phyloP scores from a whole-genome alignment of 371 early-diverging fungal species.

The Mortierella sp. region DNA sequence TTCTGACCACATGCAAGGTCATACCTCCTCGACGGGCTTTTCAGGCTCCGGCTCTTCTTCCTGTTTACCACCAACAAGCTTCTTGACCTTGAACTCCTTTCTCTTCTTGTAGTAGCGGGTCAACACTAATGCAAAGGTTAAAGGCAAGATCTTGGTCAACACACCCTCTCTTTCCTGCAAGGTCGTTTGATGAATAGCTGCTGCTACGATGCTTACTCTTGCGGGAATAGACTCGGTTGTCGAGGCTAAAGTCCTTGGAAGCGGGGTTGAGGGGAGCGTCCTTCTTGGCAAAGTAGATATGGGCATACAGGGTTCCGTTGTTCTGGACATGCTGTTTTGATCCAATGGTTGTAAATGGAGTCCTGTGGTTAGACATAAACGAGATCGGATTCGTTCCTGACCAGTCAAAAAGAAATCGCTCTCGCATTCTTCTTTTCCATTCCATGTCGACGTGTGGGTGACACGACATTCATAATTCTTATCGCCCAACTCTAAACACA shows the following conservation, averaged over 20 bases:
- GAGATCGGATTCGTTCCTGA: not conserved
- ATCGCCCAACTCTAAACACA: not conserved
- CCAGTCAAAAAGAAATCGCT: not conserved
- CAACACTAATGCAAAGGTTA: constrained; percentile 58
- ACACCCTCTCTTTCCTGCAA: not conserved
- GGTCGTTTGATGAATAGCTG: not conserved
- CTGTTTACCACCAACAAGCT: constrained; percentile 66
- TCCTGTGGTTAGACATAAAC: not conserved
- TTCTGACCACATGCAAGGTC: constrained; percentile 20
- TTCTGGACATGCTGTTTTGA: constrained; percentile 70
- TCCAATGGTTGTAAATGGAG: not conserved
- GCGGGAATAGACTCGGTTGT: constrained; percentile 47
- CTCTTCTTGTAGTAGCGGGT: constrained; percentile 78
- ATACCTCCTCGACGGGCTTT: constrained; percentile 42
- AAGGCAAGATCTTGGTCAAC: not conserved
- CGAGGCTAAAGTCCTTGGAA: constrained; percentile 20
- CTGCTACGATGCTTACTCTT: constrained; percentile 28
- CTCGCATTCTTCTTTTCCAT: not conserved
- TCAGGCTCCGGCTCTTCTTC: constrained; percentile 58
- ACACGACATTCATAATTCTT: not conserved
- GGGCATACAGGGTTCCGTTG: constrained; percentile 89
- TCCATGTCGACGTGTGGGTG: not conserved
- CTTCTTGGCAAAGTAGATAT: constrained; percentile 75
- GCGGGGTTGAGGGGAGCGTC: constrained; percentile 69
- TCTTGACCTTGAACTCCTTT: constrained; percentile 75